Evolutionary conservation across 2,329 filamentous ascomycete genomes (phyloP).

Genomic region (Coniosporium tulheliwenetii): DNA sequence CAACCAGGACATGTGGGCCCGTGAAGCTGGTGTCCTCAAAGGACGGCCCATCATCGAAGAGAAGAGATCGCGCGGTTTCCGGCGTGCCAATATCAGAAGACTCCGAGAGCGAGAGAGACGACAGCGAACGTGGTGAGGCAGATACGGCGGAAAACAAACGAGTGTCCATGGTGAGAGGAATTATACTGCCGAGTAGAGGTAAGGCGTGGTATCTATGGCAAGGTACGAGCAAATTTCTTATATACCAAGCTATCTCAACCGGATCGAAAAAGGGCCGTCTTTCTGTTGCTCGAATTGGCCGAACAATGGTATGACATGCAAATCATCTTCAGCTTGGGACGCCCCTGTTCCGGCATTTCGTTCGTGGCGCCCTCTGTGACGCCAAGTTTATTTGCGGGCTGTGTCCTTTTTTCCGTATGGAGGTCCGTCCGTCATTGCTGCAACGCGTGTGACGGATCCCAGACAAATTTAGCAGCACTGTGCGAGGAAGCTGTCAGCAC

Average conservation of each 20-base stretch:
- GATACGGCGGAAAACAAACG: slow-evolving; percentile 8
- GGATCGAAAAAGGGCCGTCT: slow-evolving; percentile 1
- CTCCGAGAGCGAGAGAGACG: slow-evolving; percentile 6
- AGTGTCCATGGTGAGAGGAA: slow-evolving; percentile 8
- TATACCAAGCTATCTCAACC: too few species aligned
- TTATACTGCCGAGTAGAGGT: too few species aligned
- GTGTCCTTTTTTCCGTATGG: too few species aligned
- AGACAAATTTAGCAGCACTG: slow-evolving; percentile 5
- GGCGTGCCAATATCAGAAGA: slow-evolving; percentile 22
- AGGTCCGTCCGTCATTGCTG: too few species aligned
- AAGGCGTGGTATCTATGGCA: too few species aligned
- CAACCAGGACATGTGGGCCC: slow-evolving; percentile 32
- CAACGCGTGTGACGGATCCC: too few species aligned
- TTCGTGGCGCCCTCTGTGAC: too few species aligned
- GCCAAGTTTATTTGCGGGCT: too few species aligned
- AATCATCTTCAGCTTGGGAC: too few species aligned
- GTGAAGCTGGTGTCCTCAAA: too few species aligned
- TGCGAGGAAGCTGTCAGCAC: too few species aligned
- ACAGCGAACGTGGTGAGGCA: slow-evolving; percentile 15
- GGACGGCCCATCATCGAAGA: slow-evolving; percentile 28
- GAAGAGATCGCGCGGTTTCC: slow-evolving; percentile 25
- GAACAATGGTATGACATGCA: slow-evolving; percentile 12
- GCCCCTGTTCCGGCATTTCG: slow-evolving; percentile 2
- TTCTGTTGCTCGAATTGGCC: neutral
- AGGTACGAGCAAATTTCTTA: too few species aligned